Evolutionary conservation across 1,284 basidiomycete species (phyloP), one percentile per base, ranked within the genome.

Genomic region (Ganoderma lucidum): DNA sequence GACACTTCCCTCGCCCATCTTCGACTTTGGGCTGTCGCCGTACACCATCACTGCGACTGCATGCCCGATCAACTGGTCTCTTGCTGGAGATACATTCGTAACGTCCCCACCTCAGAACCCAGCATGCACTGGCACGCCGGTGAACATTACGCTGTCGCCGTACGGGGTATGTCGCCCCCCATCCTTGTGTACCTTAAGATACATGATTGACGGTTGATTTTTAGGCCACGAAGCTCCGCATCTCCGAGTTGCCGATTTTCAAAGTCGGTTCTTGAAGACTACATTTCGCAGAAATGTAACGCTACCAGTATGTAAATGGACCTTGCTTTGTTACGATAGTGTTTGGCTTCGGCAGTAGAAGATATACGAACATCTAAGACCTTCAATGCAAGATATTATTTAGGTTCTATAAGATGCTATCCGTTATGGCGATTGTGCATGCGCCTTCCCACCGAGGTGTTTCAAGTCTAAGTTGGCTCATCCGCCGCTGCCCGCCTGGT

Each of bases 21-120:
- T 85, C 73, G 86, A 87, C 75, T 81, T 82, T 19, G 85, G 85
- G 6, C 78, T 83, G 55, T 84, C 86, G n/a, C 85, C 87, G 14
- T 74, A 86, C 61, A 83, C 81, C 17, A 85, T 88, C 59, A 84
- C 79, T 8, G 87, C 81, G 8, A 80, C 79, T 3, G 87, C 85
- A n/a, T 88, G 87, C 69, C 80, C 79, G 19, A 83, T 88, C 59
- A 75, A 80, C 23, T 88, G 87, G 87, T 70, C 76, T 4, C 75
- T 80, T 58, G 85, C 82, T 2, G 87, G 87, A 5, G 80, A 81
- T 68, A 86, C 83, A 28, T 88, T 87, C 73, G 85, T 83, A 3
- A 79, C 82, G 3, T 68, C 82, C 61, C 87, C 86, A 35, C 87
- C 86, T 0, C 80, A 80, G 44, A 84, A 77, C 65, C 82, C 85